Evolutionary conservation across 345 rosid species (phyloP), one percentile per base, ranked within the genome.

Genomic region (Capsella bursapastoris): DNA sequence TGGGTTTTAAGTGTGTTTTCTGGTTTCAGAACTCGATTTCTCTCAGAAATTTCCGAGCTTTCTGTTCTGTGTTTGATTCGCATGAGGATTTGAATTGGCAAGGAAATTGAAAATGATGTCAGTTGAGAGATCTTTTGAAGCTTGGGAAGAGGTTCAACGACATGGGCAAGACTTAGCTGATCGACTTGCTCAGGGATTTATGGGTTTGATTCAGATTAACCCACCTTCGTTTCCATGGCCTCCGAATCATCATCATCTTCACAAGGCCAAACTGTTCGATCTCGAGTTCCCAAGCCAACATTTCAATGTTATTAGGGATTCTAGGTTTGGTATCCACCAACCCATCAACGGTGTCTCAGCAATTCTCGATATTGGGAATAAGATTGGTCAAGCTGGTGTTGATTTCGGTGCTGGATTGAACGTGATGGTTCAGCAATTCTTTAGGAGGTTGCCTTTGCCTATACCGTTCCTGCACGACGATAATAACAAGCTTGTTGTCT

Each of bases 101-200:
- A 14, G 12, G 41, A 35, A 31, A 34, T 1, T 5, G 61, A 48
- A 38, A 27, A 9, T 62, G 55, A 93, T 91, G 96, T 94, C 98
- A 8, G 91, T 86, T 41, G 98, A 89, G 75, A 89, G 96, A 73
- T 87, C 97, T 22, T 81, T 94, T n/a, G 98, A 91, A 80, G 96
- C 96, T 29, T 94, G 98, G 98, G 98, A 94, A 80, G 96, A 88
- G 86, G 96, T 94, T 56, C 98, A 94, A 68, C 80, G 98, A 64
- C 98, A 94, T 29, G 97, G 98, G 10, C 97, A 81, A 82, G 98
- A 91, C 83, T 78, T 94, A 6, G 97, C 98, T 18, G 98, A 91
- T 78, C 72, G 95, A 68, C 81, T 94, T 9, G 90, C 98, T 13
- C 98, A 94, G 58, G 96, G 97, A 1, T 89, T 94, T 74, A 83